Conservation (phyloP, 2,329 filamentous ascomycete species). For the Ophiosphaerella narmari region DNA sequence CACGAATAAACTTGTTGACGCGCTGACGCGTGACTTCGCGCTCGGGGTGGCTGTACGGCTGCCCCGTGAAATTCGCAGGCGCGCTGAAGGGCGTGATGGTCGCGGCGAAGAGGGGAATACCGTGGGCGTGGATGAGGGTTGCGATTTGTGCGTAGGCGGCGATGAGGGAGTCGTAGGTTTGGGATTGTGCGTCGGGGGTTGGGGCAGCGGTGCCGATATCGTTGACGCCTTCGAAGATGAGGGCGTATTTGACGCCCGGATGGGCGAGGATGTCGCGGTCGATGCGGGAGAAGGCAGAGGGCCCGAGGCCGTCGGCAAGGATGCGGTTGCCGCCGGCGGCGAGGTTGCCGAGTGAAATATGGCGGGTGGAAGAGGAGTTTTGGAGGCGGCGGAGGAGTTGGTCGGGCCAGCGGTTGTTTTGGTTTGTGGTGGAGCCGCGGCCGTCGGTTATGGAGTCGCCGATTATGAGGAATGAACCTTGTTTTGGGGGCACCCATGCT, state of each 20-base stretch:
- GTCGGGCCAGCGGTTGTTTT: conserved; percentile 37
- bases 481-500: conserved; percentile 53
- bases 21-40: conserved; percentile 61
- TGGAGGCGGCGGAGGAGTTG: conserved; percentile 52
- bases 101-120: conserved; percentile 63
- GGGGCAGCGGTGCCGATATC: conserved; percentile 63
- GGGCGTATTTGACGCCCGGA: conserved; percentile 62
- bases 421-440: conserved; percentile 50
- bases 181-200: conserved; percentile 51
- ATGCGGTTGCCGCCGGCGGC: conserved; percentile 71
- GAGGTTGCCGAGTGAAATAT: conserved; percentile 66
- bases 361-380: conserved; percentile 40
- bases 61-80: conserved; percentile 44
- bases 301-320: conserved; percentile 65
- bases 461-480: conserved; percentile 59
- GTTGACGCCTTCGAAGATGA: conserved; percentile 69
- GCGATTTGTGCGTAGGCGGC: conserved; percentile 63
- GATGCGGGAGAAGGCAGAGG: conserved; percentile 63
- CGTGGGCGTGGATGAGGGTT: conserved; percentile 56
- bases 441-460: conserved; percentile 71
- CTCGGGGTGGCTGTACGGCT: conserved; percentile 60
- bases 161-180: conserved; percentile 58
- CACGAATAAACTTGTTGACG: conserved; percentile 66
- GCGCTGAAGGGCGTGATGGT: conserved; percentile 69
- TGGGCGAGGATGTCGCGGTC: conserved; percentile 66